phyloP scores from a whole-genome alignment of 345 rosid species.

The Salix suchowensis region DNA sequence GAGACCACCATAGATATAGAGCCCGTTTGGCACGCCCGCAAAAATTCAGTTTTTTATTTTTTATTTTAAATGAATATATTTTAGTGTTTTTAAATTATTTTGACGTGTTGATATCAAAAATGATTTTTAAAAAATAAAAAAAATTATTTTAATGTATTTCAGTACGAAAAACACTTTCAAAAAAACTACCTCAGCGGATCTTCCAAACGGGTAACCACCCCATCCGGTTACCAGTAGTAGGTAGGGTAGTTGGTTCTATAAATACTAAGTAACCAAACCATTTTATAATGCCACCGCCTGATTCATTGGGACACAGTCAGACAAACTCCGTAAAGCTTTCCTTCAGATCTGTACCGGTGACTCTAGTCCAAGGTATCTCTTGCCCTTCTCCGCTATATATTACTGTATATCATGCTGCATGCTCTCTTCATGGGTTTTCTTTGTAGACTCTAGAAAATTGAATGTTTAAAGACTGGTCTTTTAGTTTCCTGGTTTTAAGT shows the following conservation, averaged over 20 bases:
- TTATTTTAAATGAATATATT: too few relatives aligned
- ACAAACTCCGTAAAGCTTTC: not conserved
- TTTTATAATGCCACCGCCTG: not conserved
- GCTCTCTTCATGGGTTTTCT: not conserved
- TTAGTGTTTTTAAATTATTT: too few relatives aligned
- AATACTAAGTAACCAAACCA: not conserved
- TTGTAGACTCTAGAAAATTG: not conserved
- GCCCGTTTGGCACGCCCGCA: too few relatives aligned
- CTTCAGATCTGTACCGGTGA: not conserved
- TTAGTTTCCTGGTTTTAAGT: not conserved
- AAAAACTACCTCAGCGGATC: too few relatives aligned
- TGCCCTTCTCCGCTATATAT: not conserved
- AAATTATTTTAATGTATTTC: too few relatives aligned
- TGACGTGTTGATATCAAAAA: too few relatives aligned
- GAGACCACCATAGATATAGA: not conserved
- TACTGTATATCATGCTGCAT: not conserved
- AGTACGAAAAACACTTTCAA: too few relatives aligned
- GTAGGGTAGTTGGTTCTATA: conserved; percentile 1
- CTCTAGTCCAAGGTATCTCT: not conserved
- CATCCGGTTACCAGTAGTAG: conserved; percentile 13
- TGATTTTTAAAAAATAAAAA: too few relatives aligned
- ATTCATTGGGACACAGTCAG: not conserved
- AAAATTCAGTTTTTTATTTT: too few relatives aligned
- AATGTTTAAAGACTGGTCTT: not conserved
- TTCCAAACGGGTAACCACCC: not conserved